Base-by-base conservation (phyloP, 2,329 filamentous ascomycete genomes). In the Talaromyces sp. region DNA sequence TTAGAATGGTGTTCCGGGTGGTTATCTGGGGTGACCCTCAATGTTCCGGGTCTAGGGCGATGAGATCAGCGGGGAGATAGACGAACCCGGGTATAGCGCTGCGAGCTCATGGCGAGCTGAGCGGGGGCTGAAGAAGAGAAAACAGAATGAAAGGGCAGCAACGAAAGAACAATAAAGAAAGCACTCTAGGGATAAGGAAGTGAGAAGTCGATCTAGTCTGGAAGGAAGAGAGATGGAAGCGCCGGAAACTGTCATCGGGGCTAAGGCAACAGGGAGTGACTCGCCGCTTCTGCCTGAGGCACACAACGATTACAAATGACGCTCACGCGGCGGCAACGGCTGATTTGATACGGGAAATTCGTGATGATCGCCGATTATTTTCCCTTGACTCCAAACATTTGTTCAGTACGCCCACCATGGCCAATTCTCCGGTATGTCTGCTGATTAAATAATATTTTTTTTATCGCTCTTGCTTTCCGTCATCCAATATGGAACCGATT, bases 31-130 rank as follows among this genome's bases (percentile, higher is more conserved):
- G n/a, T 8, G 24, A 14, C 20, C 24, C 3, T 20, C 24, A 13
- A 35, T 40, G n/a, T 30, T 22, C 30, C 30, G 46, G 9, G 47
- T 48, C 51, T 39, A 17, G 32, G 40, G 47, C 39, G 51, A 56
- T 50, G 47, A 54, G 55, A 58, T 61, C 51, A 54, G 61, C 52
- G 59, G 56, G 48, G 47, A 53, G 51, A 53, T 54, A 50, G 49
- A 58, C 73, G 60, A 73, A 78, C 76, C 71, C 74, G 68, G 67
- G 77, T 69, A 70, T 79, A 79, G 58, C 76, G 71, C 70, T 78
- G 76, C 66, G 75, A 75, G 73, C 74, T 77, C 76, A 79, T 79
- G 62, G 64, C 67, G 70, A 74, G 72, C 70, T 69, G 69, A 71
- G 66, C 69, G 63, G 62, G 51, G 49, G 50, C 33, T 44, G 45